Conservation (phyloP, 495 filamentous ascomycete species). For the Hyaloscypha bicolor region DNA sequence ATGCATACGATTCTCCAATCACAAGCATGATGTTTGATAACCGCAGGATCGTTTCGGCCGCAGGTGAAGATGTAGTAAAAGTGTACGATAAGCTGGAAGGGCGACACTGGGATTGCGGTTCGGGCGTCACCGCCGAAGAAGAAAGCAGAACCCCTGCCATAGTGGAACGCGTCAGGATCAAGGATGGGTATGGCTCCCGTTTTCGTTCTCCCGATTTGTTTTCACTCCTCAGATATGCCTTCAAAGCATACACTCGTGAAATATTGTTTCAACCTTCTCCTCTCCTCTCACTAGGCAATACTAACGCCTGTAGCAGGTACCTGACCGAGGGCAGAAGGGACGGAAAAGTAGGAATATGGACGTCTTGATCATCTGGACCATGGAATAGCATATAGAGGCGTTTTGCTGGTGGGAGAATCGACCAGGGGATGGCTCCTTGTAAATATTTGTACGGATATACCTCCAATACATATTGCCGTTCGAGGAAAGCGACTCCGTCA, state of each 20-base stretch:
- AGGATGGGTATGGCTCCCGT: constrained; percentile 61
- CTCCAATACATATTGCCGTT: constrained; percentile 6
- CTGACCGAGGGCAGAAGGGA: constrained; percentile 87
- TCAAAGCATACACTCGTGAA: too few relatives aligned
- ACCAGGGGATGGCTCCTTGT: constrained; percentile 14
- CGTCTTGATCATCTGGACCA: constrained; percentile 54
- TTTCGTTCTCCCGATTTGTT: neutral
- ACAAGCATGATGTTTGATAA: constrained; percentile 98
- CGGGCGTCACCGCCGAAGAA: constrained; percentile 69
- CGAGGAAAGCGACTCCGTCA: neutral
- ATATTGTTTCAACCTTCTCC: too few relatives aligned
- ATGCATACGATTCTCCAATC: constrained; percentile 89
- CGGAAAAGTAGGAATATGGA: constrained; percentile 90
- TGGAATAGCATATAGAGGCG: neutral
- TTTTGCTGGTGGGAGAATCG: neutral
- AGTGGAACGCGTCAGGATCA: constrained; percentile 87
- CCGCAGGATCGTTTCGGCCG: constrained; percentile 87
- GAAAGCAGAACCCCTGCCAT: constrained; percentile 60
- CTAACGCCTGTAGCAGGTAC: constrained; percentile 46
- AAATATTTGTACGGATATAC: constrained; percentile 25
- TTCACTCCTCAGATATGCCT: too few relatives aligned
- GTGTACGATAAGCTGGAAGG: constrained; percentile 98
- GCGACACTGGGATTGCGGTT: constrained; percentile 94
- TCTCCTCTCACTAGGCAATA: neutral
- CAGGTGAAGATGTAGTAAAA: constrained; percentile 90